Conservation (phyloP, 768 basidiomycete genomes). For the Amanita rubescens region DNA sequence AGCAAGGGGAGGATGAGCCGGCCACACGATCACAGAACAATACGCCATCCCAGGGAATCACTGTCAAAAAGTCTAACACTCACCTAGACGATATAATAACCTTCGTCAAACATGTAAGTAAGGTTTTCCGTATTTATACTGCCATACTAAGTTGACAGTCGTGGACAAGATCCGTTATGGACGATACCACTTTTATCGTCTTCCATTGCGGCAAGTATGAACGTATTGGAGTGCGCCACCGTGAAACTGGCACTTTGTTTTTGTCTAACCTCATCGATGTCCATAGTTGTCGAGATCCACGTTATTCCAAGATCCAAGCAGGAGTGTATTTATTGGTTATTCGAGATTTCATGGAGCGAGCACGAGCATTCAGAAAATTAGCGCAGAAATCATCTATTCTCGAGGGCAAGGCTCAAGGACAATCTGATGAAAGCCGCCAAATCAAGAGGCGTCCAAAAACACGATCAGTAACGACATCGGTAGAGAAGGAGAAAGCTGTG, state of each 20-base stretch:
- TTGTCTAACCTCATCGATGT: not conserved
- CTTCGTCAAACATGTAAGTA: not conserved
- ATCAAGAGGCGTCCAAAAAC: not conserved
- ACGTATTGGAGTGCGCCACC: not conserved
- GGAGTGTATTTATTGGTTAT: not conserved
- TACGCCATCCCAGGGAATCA: too few relatives aligned
- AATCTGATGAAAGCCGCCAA: not conserved
- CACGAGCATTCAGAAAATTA: not conserved
- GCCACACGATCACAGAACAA: too few relatives aligned
- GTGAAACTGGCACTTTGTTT: not conserved
- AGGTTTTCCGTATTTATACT: not conserved
- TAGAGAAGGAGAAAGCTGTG: not conserved
- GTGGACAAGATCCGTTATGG: not conserved
- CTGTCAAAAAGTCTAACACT: not conserved
- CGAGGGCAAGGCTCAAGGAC: not conserved
- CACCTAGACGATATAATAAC: not conserved
- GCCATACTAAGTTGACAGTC: not conserved
- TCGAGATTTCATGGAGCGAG: not conserved
- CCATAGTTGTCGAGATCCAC: not conserved
- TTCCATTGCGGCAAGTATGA: slow-evolving; percentile 1
- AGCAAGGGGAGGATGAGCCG: too few relatives aligned
- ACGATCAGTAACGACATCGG: not conserved
- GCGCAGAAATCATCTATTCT: too few relatives aligned
- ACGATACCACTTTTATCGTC: not conserved
- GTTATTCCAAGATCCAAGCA: not conserved